A percentile compares a stretch with the other conserved stretches of the same genome.
Evolutionary conservation across 768 basidiomycete genomes (phyloP).

Genomic region (Tulasnella sp.): DNA sequence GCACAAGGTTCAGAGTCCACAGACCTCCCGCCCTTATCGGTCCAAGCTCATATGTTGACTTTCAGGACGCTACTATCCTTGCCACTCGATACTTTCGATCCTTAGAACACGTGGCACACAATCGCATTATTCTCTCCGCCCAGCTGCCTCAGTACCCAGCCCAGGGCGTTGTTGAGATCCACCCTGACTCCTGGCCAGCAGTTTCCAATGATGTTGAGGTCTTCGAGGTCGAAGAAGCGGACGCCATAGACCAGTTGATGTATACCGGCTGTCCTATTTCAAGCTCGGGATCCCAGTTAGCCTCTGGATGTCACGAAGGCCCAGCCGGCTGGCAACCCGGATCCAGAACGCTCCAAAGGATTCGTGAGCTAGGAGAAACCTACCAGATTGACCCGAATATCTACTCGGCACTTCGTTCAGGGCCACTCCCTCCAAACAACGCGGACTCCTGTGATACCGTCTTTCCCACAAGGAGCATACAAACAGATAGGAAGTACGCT

Average conservation of each 20-base stretch:
- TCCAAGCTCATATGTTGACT: background rate
- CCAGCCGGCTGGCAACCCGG: no score
- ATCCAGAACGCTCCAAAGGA: no score
- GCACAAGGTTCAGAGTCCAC: background rate
- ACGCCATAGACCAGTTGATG: background rate
- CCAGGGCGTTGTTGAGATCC: background rate
- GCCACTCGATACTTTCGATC: background rate
- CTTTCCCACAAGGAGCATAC: no score
- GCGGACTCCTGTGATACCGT: no score
- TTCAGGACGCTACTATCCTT: background rate
- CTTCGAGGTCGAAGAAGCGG: background rate
- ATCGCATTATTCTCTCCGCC: background rate
- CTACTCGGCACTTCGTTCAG: background rate
- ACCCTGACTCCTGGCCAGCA: background rate
- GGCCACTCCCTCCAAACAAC: no score
- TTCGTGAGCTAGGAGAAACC: no score
- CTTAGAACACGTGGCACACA: background rate
- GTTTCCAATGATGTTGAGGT: background rate
- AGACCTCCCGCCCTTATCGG: background rate
- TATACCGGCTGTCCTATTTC: background rate
- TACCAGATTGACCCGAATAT: no score
- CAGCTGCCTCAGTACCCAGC: background rate
- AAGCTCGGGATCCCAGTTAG: background rate
- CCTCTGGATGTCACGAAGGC: no score
- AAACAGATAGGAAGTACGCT: no score